Evolutionary conservation across 805 yeast species (phyloP).

Genomic region (Candida glaebosa): DNA sequence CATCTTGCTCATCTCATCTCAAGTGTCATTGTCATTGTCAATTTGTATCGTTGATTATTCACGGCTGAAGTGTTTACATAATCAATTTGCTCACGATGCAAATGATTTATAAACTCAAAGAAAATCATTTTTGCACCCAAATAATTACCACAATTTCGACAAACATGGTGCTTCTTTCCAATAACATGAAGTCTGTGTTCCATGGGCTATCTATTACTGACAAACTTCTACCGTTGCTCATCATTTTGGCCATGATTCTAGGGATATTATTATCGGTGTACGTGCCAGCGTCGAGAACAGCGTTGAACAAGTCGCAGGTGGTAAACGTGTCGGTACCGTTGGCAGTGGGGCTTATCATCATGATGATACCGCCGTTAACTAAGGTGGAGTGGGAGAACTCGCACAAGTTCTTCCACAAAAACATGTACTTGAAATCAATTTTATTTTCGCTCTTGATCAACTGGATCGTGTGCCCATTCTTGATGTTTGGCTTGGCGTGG

Average conservation of each 20-base stretch:
- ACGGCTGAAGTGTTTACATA: no score
- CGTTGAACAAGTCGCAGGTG: constrained; percentile 31
- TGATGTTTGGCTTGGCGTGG: constrained; percentile 59
- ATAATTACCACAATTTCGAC: no score
- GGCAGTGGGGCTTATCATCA: constrained; percentile 49
- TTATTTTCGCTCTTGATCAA: constrained; percentile 43
- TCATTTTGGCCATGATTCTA: constrained; percentile 33
- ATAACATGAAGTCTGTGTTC: no score
- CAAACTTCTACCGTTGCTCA: constrained; percentile 31
- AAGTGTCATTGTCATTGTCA: no score
- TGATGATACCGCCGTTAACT: constrained; percentile 58
- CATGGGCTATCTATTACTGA: no score
- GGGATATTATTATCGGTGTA: constrained; percentile 42
- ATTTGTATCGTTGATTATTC: no score
- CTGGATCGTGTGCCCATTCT: constrained; percentile 55
- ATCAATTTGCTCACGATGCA: no score
- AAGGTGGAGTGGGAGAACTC: constrained; percentile 55
- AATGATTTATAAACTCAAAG: no score
- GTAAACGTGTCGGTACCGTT: constrained; percentile 42
- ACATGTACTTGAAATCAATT: constrained; percentile 22
- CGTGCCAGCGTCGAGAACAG: constrained; percentile 31
- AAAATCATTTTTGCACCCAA: no score
- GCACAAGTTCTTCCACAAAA: constrained; percentile 9
- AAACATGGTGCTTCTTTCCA: no score
- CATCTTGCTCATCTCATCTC: no score